Evolutionary conservation across 1,139 yeast genomes (phyloP), one percentile per base, ranked within the genome.

Genomic region (Magnusiomyces paraingens): DNA sequence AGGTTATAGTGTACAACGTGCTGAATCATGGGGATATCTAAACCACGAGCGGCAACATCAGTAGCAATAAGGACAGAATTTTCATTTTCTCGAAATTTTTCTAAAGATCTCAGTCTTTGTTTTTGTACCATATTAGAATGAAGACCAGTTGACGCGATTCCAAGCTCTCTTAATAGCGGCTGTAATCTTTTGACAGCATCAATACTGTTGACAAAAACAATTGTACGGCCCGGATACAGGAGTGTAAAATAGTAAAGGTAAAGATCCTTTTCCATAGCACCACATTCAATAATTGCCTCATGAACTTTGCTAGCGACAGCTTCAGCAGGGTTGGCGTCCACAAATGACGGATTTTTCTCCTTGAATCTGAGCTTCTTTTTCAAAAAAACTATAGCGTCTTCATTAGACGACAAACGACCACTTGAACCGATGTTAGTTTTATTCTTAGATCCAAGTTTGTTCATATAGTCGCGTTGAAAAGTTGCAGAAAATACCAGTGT

Each of bases 1-100:
- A 94, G 76, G 70, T 93, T 98, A 66, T 93, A 93, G 68, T 93
- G 99, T 14, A 93, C 89, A 45, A 94, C 99, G 68, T 93, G 99
- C 64, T 90, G 86, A 53, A 94, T 91, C 50, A 80, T 79, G 1
- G 96, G 86, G 57, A 94, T 89, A 76, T 94, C 99, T 58, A 94
- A 77, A 57, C 99, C 99, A 74, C 99, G 82, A 5, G 99, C 99
- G 1, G 99, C 99, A 52, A 93, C 98, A 70, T 93, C 99, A 1
- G 98, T 89, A 0, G 98, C 96, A 53, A 94, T 81, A 53, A 94
- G 75, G 1, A 93, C 91, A 0, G 89, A 80, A 1, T 59, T 75
- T 5, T 70, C 66, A 20, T 64, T 64, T n/a, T 72, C 76, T 55
- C 58, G 72, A 74, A 63, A 77, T 68, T 64, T 80, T 73, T 94